Conservation (phyloP, 208 protist genomes). For the Plasmodiophora brassicae region DNA sequence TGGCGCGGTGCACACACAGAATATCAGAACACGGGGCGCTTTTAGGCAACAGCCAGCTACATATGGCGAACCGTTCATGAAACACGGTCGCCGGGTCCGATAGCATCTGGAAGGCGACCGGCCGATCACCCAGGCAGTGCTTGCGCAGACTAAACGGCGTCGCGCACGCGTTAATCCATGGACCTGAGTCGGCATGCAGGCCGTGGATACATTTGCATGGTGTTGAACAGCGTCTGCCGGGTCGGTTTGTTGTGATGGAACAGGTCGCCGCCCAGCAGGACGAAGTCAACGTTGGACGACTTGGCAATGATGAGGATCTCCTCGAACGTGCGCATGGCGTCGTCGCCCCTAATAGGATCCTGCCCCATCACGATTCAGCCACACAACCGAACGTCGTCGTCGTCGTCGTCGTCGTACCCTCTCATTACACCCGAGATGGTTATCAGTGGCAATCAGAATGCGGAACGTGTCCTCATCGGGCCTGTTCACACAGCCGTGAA, state of each 20-base stretch:
- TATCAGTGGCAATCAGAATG: constrained; percentile 52
- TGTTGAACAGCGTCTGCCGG: constrained; percentile 70
- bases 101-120: constrained; percentile 75
- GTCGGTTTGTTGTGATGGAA: constrained; percentile 99
- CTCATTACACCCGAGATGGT: constrained; percentile 51
- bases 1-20: too few species aligned
- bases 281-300: constrained; percentile 75
- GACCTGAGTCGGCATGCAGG: too few species aligned
- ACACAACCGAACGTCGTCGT: not conserved
- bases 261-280: constrained; percentile 94
- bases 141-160: constrained; percentile 39
- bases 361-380: too few species aligned
- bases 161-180: too few species aligned
- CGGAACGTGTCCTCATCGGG: constrained; percentile 44
- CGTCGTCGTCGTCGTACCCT: not conserved
- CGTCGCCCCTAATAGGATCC: constrained; percentile 87
- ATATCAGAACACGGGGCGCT: too few species aligned
- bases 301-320: constrained; percentile 86
- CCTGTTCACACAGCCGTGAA: too few species aligned
- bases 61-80: not conserved
- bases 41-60: not conserved
- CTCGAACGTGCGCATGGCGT: constrained; percentile 95
- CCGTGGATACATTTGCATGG: not conserved
- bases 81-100: constrained; percentile 63
- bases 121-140: constrained; percentile 50